These are phyloP conservation scores for Phytopythium aichiense DNA, from an alignment of 352 stramenopile genomes.

Conservation along the genomic window DNA sequence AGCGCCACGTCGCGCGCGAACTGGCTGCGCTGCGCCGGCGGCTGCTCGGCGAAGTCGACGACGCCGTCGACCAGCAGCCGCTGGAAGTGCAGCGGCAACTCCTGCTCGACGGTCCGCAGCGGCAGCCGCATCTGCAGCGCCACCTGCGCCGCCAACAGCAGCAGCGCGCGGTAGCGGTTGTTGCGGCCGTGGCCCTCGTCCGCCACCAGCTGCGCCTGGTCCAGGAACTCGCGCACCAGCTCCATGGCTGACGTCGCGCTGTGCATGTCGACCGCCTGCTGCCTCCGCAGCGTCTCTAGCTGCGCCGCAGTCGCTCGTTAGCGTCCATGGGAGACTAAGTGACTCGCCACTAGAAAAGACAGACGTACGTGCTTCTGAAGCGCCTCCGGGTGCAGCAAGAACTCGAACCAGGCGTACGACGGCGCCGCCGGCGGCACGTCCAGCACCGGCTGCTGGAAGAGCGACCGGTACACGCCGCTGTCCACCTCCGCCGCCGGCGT, in stretches of 20 bases:
- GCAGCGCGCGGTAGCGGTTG: conserved; percentile 65
- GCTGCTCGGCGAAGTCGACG: conserved; percentile 63
- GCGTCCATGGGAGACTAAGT: neutral
- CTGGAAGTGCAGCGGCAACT: conserved; percentile 73
- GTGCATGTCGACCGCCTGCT: conserved; percentile 39
- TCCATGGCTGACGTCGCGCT: conserved; percentile 70
- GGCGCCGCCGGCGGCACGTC: conserved; percentile 61
- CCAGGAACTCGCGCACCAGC: conserved; percentile 77
- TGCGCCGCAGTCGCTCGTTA: conserved; percentile 6
- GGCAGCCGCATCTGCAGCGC: conserved; percentile 69
- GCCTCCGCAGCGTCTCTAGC: conserved; percentile 44
- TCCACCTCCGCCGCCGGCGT: conserved; percentile 36
- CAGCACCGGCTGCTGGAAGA: conserved; percentile 81
- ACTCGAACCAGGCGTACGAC: conserved; percentile 84
- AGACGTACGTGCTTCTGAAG: conserved; percentile 63
- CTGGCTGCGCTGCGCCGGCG: conserved; percentile 18
- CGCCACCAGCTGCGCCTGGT: conserved; percentile 78
- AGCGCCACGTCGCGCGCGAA: conserved; percentile 33
- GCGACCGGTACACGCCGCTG: conserved; percentile 75
- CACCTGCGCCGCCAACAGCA: conserved; percentile 71
- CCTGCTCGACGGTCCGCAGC: conserved; percentile 48
- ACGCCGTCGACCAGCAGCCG: conserved; percentile 79
- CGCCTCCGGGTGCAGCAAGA: conserved; percentile 74
- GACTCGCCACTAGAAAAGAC: neutral
- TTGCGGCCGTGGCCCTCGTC: conserved; percentile 73